Conservation (phyloP, 305 asterid genomes). For the Solanum hybrid region DNA sequence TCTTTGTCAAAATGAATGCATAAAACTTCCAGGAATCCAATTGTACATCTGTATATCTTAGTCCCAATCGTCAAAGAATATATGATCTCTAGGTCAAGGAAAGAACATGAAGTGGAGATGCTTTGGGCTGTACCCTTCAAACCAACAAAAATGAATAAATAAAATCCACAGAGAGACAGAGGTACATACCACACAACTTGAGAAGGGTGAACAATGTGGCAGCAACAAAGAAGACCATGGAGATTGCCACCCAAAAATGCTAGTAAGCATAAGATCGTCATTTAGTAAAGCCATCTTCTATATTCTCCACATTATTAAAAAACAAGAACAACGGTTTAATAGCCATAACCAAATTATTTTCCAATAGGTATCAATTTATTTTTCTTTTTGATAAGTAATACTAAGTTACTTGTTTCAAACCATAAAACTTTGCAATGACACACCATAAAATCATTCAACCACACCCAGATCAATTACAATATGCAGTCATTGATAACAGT, state of each 20-base stretch:
- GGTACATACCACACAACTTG: conserved; percentile 71
- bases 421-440: not conserved
- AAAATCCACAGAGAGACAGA: conserved; percentile 4
- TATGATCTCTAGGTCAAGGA: not conserved
- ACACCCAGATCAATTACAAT: not conserved
- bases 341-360: not conserved
- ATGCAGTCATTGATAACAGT: not conserved
- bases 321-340: not conserved
- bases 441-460: not conserved
- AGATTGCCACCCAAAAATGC: conserved; percentile 99
- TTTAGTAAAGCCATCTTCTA: conserved; percentile 9
- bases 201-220: conserved; percentile 92
- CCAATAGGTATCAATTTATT: not conserved
- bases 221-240: conserved; percentile 94
- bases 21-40: not conserved
- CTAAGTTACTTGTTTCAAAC: not conserved
- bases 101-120: not conserved
- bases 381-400: not conserved
- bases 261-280: conserved; percentile 28
- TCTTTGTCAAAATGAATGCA: not conserved
- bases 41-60: not conserved
- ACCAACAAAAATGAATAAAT: not conserved
- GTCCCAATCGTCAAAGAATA: not conserved
- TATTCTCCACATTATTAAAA: conserved; percentile 8
- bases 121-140: not conserved